Base-by-base conservation (phyloP, 352 stramenopile species). In the Phytopythium sindhum region DNA sequence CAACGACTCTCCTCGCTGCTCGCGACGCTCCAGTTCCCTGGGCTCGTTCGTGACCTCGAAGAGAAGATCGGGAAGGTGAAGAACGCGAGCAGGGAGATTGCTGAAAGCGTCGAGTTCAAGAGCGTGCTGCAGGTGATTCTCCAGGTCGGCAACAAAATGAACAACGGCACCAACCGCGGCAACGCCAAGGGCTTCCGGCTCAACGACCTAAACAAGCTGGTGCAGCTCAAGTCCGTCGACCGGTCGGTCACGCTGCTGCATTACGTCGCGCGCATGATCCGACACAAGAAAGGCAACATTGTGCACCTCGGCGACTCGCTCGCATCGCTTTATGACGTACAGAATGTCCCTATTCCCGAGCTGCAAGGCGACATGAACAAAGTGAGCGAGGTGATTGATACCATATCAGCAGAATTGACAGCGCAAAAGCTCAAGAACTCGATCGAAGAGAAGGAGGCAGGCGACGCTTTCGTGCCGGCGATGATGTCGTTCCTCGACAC, bases 111-210 rank as follows among this genome's bases (percentile, higher is more conserved):
- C 17, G 88, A 93, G 56, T 80, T 96, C 28, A 87, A 86, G 60
- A 82, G 66, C 9, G 74, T 93, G 44, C 57, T 96, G 14, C 57
- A 86, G 17, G 67, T 91, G 11, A 75, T 96, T 7, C 64, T 96
- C 2, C 83, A 93, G 44, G 77, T 96, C 26, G 88, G 88, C 0
- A 96, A 96, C 68, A 89, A 90, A 53, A 91, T 96, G 78, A 96
- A 96, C 65, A 70, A 88, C 11, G 80, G 74, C n/a, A 93, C 79
- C 17, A 71, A 77, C 52, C 73, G 81, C 9, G 84, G 78, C n/a
- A 70, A 72, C 31, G 86, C 86, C n/a, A 89, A 89, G 24, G 86
- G 84, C 0, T 95, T 95, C 56, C 75, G 78, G 0, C 57, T 95
- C 19, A 70, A 64, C 37, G 83, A 93, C 54, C 65, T 95, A 2